These are phyloP conservation scores for Sarcocystis neurona DNA, from an alignment of 169 alveolate species.

Conservation along the genomic window DNA sequence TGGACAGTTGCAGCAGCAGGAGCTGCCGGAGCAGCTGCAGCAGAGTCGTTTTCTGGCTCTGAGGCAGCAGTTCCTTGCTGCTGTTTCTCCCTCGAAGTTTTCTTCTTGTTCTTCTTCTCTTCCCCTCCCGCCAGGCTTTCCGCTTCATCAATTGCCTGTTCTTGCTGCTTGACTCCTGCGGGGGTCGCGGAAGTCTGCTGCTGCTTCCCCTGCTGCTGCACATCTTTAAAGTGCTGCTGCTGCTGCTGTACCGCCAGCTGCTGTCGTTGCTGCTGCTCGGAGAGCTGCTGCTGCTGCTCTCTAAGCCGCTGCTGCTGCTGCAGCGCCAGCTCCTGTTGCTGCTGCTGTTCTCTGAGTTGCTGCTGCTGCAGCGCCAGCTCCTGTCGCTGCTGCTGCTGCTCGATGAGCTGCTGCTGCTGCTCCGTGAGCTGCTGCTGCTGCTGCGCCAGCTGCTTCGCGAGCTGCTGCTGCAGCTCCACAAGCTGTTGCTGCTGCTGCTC, in stretches of 20 bases:
- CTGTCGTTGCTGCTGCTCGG: no score
- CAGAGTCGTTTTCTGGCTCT: background rate
- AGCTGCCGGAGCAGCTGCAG: background rate
- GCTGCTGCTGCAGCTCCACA: conserved; percentile 44
- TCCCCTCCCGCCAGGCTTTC: background rate
- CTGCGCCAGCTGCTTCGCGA: conserved; percentile 41
- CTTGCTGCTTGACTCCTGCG: no score
- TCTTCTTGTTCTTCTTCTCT: background rate
- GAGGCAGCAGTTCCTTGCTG: background rate
- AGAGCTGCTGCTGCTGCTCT: no score
- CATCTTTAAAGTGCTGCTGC: no score
- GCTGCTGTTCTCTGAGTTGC: background rate
- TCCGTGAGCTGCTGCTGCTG: no score
- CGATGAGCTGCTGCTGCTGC: no score
- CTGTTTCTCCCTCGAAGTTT: background rate
- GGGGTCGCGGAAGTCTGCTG: no score
- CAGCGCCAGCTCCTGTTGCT: no score
- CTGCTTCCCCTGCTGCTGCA: no score
- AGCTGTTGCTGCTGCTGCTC: conserved; percentile 35
- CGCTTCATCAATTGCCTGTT: no score
- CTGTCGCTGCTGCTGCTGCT: background rate
- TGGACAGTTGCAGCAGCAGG: background rate
- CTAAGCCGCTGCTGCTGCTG: no score
- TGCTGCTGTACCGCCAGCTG: no score
- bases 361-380: background rate